Base-by-base conservation (phyloP, 768 basidiomycete species). In the Gautieria morchelliformis region DNA sequence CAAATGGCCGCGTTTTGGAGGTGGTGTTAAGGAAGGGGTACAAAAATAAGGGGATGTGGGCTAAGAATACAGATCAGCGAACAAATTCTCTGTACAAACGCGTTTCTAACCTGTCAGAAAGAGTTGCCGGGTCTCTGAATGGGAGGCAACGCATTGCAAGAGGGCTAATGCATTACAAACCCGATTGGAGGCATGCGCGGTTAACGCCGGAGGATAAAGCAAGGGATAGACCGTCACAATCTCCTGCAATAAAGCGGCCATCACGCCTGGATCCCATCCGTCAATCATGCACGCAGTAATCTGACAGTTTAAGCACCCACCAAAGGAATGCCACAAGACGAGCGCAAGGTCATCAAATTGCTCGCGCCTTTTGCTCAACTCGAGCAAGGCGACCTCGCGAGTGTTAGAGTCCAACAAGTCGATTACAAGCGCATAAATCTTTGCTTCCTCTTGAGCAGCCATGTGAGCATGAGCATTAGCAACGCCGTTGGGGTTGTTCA, bases 11-110 rank as follows among this genome's bases (percentile, higher is more conserved):
- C 12, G 95, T 98, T 78, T 99, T 99, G 56, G 90, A 93, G 12
- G 93, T 99, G 6, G 95, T 99, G 71, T 99, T 99, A 64, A 99
- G 77, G 75, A 99, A 99, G 19, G 95, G 95, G 72, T 99, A 99
- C 64, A 99, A 78, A 70, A 81, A 81, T 60, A 99, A 82, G 41
- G 95, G 95, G 68, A 99, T 93, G 71, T 98, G 96, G 27, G 95
- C 95, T 92, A 64, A 7, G 37, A 39, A 30, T 6, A 30, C 62
- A 27, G 27, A 12, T 60, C 59, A 39, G 27, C 52, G 12, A 55
- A 46, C 35, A 48, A 5, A 20, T 49, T 37, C 5, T 39, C 12
- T 30, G 4, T 22, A 30, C 40, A 55, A 12, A 39, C 12, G n/a
- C 15, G 24, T 17, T 8, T 67, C 78, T 53, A 58, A 93, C 93